Percentiles rank a stretch among this genome's conserved stretches.
phyloP scores from a whole-genome alignment of 768 basidiomycete species.

The Russula emetica region DNA sequence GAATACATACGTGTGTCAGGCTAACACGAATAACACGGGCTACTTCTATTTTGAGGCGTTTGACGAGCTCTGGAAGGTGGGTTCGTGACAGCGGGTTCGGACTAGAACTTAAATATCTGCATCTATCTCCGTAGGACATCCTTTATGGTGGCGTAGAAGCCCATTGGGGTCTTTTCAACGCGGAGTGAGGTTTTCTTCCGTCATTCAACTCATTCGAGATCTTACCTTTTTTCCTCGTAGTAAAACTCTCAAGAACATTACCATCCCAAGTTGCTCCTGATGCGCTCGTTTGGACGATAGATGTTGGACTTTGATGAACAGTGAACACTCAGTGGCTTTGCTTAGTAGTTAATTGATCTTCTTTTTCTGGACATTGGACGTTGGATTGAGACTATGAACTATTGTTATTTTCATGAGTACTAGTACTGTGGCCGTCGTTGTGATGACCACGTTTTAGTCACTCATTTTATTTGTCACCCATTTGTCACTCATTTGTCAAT shows the following conservation, averaged over 20 bases:
- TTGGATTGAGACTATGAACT: neutral
- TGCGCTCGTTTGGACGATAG: neutral
- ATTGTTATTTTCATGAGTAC: neutral
- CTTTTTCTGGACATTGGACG: neutral
- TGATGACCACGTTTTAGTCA: conserved; percentile 11
- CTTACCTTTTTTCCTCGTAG: conserved; percentile 37
- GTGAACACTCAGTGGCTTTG: neutral
- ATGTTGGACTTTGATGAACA: neutral
- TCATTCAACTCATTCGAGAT: conserved; percentile 1
- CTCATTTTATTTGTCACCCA: conserved; percentile 13
- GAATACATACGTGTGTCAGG: conserved; percentile 81
- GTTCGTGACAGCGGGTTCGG: conserved; percentile 32
- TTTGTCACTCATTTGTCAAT: conserved; percentile 14
- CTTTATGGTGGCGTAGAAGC: conserved; percentile 79
- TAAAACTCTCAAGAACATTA: conserved; percentile 67
- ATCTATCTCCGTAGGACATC: conserved; percentile 38
- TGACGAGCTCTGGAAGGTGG: conserved; percentile 79
- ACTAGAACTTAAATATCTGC: neutral
- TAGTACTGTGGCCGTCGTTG: neutral
- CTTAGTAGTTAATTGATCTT: conserved; percentile 1
- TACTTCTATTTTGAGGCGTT: conserved; percentile 89
- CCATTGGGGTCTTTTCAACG: conserved; percentile 65
- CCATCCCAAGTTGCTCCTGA: conserved; percentile 53
- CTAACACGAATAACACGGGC: conserved; percentile 72
- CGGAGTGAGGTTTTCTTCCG: conserved; percentile 40